Evolutionary conservation across 768 basidiomycete genomes (phyloP).

Genomic region (Cystofilobasidium bisporidii): DNA sequence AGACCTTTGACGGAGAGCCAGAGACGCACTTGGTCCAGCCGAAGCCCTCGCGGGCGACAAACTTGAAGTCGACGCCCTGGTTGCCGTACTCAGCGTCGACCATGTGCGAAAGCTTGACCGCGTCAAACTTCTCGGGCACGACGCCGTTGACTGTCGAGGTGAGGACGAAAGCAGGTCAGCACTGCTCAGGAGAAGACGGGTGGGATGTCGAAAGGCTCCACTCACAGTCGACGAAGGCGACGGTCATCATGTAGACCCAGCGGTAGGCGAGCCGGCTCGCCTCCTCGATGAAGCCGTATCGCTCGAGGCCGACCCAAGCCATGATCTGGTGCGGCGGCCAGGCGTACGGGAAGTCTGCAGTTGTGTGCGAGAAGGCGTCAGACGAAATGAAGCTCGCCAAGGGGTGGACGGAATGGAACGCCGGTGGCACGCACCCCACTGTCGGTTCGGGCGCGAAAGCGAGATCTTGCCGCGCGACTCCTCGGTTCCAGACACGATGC

Average conservation of each 20-base stretch:
- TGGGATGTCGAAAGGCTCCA: constrained; percentile 14
- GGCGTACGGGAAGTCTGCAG: constrained; percentile 37
- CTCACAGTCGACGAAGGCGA: constrained; percentile 40
- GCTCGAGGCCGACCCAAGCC: constrained; percentile 92
- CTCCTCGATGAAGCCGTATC: constrained; percentile 89
- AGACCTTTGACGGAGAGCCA: constrained; percentile 45
- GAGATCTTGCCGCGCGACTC: constrained; percentile 93
- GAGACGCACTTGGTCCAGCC: constrained; percentile 62
- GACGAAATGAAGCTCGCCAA: no score
- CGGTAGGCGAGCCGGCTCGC: constrained; percentile 87
- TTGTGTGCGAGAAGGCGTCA: constrained; percentile 42
- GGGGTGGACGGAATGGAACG: constrained; percentile 52
- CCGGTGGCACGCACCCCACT: constrained; percentile 57
- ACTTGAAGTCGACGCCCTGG: constrained; percentile 86
- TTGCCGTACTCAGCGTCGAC: constrained; percentile 91
- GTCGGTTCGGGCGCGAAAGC: constrained; percentile 89
- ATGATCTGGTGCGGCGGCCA: constrained; percentile 98
- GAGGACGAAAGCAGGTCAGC: constrained; percentile 53
- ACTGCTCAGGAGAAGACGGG: neutral
- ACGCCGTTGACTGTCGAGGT: constrained; percentile 89
- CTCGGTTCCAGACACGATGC: constrained; percentile 91
- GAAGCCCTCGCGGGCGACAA: constrained; percentile 94
- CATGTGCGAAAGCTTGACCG: constrained; percentile 85
- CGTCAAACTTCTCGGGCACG: constrained; percentile 98
- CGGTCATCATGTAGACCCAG: constrained; percentile 81